Base-by-base conservation (phyloP, 1,139 yeast genomes). In the Geotrichum siamense region DNA sequence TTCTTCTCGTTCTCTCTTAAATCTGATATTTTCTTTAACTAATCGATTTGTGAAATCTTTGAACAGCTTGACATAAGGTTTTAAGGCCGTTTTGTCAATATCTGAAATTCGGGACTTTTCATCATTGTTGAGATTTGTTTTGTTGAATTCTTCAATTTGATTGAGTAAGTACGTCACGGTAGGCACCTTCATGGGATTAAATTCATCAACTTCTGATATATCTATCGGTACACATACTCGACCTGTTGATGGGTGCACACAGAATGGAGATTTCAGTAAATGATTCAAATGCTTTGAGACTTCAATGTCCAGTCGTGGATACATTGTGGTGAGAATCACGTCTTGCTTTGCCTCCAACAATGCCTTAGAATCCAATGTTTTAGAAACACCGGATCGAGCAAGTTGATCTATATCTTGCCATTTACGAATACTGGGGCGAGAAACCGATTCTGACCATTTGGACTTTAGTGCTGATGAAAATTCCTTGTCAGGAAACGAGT, bases 221-320 rank as follows among this genome's bases (percentile, higher is more conserved):
- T 81, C 84, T 55, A 91, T 87, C 0, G 98, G 96, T 5, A 93
- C 96, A 76, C 98, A 91, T 3, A 91, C 84, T 55, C 87, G 55
- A n/a, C 96, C 97, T 0, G 99, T 93, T 5, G 87, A 80, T 1
- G 99, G 99, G 61, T 91, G 99, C 39, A 91, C 80, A 69, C 97
- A 91, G 62, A 93, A 91, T n/a, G 99, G 99, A 1, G 97, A 83
- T 60, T 91, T 91, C 56, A 91, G 75, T 67, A 91, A 79, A 68
- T 91, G 99, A 63, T 80, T 85, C 55, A 89, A 71, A 61, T 84
- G 94, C 54, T 82, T 75, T 8, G 98, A 83, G 34, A 91, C 99
- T 62, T 89, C 94, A 44, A 83, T 78, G 74, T 91, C 99, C 52
- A 91, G 70, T 55, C 96, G 75, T 23, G 99, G 98, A 61, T 89